Percentiles rank a stretch among this genome's conserved stretches.
Conservation (phyloP, 495 filamentous ascomycete species). For the Tetracladium setigerum region DNA sequence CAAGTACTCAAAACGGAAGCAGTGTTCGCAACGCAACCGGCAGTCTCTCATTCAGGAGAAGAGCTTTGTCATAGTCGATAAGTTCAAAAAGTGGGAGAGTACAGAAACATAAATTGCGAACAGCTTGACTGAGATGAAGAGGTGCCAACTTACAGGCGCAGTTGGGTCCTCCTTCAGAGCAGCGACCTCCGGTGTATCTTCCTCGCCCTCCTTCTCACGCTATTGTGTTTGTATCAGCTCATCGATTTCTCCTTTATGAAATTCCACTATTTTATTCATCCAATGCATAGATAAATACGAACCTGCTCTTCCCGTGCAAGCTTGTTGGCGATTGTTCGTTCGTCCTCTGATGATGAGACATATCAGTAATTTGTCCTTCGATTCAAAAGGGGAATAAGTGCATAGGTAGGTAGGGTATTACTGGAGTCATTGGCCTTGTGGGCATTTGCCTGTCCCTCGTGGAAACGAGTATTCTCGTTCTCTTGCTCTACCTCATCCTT, state of each 20-base stretch:
- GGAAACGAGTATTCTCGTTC: conserved; percentile 39
- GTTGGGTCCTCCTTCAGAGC: conserved; percentile 18
- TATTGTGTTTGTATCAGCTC: not conserved
- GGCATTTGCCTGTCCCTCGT: conserved; percentile 59
- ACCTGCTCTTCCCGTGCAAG: conserved; percentile 19
- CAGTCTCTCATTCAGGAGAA: too few relatives aligned
- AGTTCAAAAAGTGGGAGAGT: too few relatives aligned
- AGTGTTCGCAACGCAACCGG: too few relatives aligned
- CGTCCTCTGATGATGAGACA: conserved; percentile 50
- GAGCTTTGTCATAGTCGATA: too few relatives aligned
- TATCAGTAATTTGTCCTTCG: not conserved
- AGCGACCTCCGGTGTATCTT: conserved; percentile 14
- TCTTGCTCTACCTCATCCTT: conserved; percentile 42
- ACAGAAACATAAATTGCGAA: too few relatives aligned
- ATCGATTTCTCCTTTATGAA: not conserved
- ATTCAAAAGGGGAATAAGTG: not conserved
- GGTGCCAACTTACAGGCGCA: conserved; percentile 10
- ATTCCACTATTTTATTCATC: not conserved
- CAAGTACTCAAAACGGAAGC: not conserved
- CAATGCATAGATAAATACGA: not conserved
- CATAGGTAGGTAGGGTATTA: conserved; percentile 24
- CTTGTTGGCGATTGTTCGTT: conserved; percentile 58
- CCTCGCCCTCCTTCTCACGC: conserved; percentile 14
- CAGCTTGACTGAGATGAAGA: not conserved
- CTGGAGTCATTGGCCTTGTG: conserved; percentile 68